Base-by-base conservation (phyloP, 2,329 filamentous ascomycete species). In the Davidsoniella eucalypti region DNA sequence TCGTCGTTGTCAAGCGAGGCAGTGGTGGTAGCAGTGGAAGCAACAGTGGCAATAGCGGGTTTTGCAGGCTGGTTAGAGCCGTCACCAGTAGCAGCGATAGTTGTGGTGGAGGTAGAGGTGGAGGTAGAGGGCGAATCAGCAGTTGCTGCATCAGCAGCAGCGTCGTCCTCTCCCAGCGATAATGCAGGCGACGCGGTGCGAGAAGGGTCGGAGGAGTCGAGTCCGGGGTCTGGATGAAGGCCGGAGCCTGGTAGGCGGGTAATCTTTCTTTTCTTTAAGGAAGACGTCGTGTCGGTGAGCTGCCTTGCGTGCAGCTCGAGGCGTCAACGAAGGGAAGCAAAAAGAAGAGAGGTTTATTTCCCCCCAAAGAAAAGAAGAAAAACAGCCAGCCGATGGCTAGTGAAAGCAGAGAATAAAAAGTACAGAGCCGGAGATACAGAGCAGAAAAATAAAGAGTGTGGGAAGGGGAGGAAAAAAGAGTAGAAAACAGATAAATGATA, bases 231-330 rank as follows among this genome's bases (percentile, higher is more conserved):
- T 17, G 42, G 45, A 29, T 41, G 23, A 18, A 41, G 33, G 43
- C 42, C 42, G 47, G 51, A 49, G 47, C 41, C 51, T 52, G 65
- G 63, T 61, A 65, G 67, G 58, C 69, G 71, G 61, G 66, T 55
- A 52, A 81, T 73, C 73, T 76, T 81, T 71, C 77, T 73, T 77
- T 81, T 82, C 76, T 81, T 82, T 73, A 68, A 71, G 69, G 76
- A 80, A 77, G 77, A 80, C 78, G 78, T 82, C 66, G 73, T 82
- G 78, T 74, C 70, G 64, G 71, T 67, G 78, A 81, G 78, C 78
- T 80, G 76, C 77, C 63, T 63, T 42, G 58, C 59, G 26, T 44
- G 75, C 75, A 78, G 75, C 75, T 78, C 75, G 65, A 57, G 52
- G 56, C 49, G 50, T 47, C 38, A 44, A 45, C 16, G 33, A 43